Evolutionary conservation across 139 green algal genomes (phyloP).

Genomic region (Chlamydomonas sp.): DNA sequence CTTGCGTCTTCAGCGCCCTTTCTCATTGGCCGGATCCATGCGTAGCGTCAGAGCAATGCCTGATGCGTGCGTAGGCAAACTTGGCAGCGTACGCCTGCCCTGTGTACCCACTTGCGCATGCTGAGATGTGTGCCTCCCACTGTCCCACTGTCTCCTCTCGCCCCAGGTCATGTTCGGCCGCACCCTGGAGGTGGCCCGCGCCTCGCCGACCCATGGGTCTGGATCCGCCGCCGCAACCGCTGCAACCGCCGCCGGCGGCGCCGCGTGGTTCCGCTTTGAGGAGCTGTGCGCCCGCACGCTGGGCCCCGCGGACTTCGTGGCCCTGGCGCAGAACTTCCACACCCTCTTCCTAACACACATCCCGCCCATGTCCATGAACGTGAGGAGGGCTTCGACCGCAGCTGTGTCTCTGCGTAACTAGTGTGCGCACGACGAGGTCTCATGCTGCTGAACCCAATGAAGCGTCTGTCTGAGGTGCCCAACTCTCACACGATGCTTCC

Average conservation of each 20-base stretch:
- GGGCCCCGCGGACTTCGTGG: constrained; percentile 87
- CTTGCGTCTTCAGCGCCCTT: too few relatives aligned
- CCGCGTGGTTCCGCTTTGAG: constrained; percentile 62
- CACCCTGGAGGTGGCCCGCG: constrained; percentile 55
- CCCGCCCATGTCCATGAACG: constrained; percentile 77
- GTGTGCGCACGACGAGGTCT: background rate
- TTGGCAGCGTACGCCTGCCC: too few relatives aligned
- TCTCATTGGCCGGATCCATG: too few relatives aligned
- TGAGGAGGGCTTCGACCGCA: background rate
- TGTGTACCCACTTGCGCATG: too few relatives aligned
- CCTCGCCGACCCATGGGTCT: background rate
- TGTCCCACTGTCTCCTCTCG: background rate
- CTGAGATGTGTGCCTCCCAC: too few relatives aligned
- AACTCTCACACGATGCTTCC: background rate
- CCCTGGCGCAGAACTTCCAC: constrained; percentile 75
- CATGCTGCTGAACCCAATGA: too few relatives aligned
- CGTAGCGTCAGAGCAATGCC: too few relatives aligned
- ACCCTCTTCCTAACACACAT: constrained; percentile 81
- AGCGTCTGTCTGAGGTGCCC: too few relatives aligned
- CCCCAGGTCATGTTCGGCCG: constrained; percentile 78
- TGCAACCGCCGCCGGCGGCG: constrained; percentile 37
- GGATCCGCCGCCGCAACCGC: too few relatives aligned
- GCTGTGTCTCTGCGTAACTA: background rate
- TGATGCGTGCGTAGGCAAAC: too few relatives aligned
- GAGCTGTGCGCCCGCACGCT: constrained; percentile 72